These are phyloP conservation scores for Flaveria floridana DNA, from an alignment of 140 eudicot genomes.

Conservation along the genomic window DNA sequence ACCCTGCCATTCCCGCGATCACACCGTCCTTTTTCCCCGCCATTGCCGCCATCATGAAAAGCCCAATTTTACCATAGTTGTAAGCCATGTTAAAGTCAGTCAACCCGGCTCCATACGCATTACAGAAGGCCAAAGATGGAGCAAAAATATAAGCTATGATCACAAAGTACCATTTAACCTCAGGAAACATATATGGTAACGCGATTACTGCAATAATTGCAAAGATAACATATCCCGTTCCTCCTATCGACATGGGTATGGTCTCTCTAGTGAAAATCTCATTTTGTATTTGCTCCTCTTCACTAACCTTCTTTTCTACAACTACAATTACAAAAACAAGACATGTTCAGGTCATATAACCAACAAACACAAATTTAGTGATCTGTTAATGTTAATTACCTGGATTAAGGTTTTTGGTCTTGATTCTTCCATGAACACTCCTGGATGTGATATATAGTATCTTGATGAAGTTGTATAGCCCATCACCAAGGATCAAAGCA, in stretches of 20 bases:
- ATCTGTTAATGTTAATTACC: conserved; percentile 27
- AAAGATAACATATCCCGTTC: conserved; percentile 49
- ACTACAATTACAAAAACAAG: conserved; percentile 21
- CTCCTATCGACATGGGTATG: conserved; percentile 67
- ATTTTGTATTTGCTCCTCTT: conserved; percentile 40
- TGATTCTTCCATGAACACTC: conserved; percentile 50
- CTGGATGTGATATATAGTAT: conserved; percentile 50
- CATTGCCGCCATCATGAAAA: conserved; percentile 63
- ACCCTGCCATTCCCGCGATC: conserved; percentile 73
- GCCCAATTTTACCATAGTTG: conserved; percentile 82
- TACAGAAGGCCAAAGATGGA: conserved; percentile 87
- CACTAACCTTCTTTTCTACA: conserved; percentile 36
- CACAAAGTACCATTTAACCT: conserved; percentile 78
- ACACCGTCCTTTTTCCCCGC: conserved; percentile 74
- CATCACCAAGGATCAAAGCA: conserved; percentile 85
- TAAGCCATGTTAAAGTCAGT: conserved; percentile 84
- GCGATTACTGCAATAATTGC: conserved; percentile 51
- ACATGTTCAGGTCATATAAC: conserved; percentile 16
- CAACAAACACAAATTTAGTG: not conserved
- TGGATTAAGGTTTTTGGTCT: conserved; percentile 38
- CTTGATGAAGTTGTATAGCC: conserved; percentile 73
- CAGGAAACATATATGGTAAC: conserved; percentile 64
- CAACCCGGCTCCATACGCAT: conserved; percentile 84
- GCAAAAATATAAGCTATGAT: conserved; percentile 65
- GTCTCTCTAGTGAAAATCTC: conserved; percentile 62